Evolutionary conservation across 2,329 filamentous ascomycete genomes (phyloP), one percentile per base, ranked within the genome.

Genomic region (Cryphonectria parasitica): DNA sequence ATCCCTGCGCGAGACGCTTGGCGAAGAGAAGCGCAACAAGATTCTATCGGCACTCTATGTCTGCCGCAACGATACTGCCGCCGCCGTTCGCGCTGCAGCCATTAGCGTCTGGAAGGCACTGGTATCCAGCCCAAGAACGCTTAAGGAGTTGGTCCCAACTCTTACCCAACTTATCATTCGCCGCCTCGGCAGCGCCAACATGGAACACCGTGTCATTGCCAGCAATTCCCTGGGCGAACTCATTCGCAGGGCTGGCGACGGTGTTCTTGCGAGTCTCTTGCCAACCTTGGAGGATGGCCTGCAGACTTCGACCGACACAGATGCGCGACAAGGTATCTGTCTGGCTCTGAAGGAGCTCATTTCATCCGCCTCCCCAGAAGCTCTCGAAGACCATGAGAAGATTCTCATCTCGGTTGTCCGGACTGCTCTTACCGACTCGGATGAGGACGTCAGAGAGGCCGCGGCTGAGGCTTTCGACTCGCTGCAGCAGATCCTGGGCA

Each of bases 201-300:
- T 97, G 91, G 96, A 99, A 80, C 96, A 99, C 81, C 98, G 98
- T 85, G 92, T 97, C 76, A 99, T 99, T 85, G 96, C 97, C 75
- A 95, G 95, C 80, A 98, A 98, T 80, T 94, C 96, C 64, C 87
- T 99, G 69, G 96, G 96, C 78, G 96, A 99, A 80, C 89, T 99
- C 75, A 98, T 99, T 77, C 91, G 96, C 77, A 98, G 97, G 82
- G 95, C 96, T 77, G 96, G 97, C 73, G 96, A 99, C 80, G 92
- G 94, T 69, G 95, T 99, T 70, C 86, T 99, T 73, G 89, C 94
- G 34, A 97, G 90, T 60, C 84, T 99, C 72, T 84, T 99, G 72
- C 96, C 96, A 41, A 97, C 95, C 45, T 88, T 99, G 64, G 95
- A 98, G 79, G 94, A 97, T 79, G 94, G 95, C 52, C 86, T 99